Percentiles rank a stretch among this genome's conserved stretches.
Conservation (phyloP, 2,329 filamentous ascomycete genomes). For the Alternaria sp. region DNA sequence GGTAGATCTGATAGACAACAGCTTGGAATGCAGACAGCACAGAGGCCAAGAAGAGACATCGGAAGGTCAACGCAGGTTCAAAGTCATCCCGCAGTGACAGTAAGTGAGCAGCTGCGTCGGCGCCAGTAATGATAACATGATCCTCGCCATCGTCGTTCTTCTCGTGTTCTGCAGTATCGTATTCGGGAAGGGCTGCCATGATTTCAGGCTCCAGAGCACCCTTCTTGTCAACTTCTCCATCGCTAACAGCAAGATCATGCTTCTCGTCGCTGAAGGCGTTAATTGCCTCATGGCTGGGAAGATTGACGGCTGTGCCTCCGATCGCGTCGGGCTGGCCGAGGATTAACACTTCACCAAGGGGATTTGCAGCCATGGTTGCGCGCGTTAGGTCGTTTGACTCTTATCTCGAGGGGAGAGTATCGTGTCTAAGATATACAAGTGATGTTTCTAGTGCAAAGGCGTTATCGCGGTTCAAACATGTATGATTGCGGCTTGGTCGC, state of each 20-base stretch:
- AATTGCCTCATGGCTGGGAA: slow-evolving; percentile 22
- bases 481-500: slow-evolving; percentile 8
- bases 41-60: slow-evolving; percentile 22
- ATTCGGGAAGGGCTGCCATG: slow-evolving; percentile 18
- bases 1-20: slow-evolving; percentile 28
- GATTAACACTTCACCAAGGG: slow-evolving; percentile 22
- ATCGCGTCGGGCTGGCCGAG: slow-evolving; percentile 18
- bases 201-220: slow-evolving; percentile 22
- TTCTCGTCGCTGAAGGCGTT: slow-evolving; percentile 25
- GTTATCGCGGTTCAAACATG: slow-evolving; percentile 9
- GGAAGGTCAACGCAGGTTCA: slow-evolving; percentile 22
- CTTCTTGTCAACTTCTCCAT: slow-evolving; percentile 18
- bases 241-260: slow-evolving; percentile 13
- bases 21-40: slow-evolving; percentile 25
- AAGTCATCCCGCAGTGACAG: slow-evolving; percentile 26
- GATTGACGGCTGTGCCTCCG: slow-evolving; percentile 21
- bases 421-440: slow-evolving; percentile 1
- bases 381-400: neutral
- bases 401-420: neutral
- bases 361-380: slow-evolving; percentile 24
- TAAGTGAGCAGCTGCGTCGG: slow-evolving; percentile 27
- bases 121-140: slow-evolving; percentile 24
- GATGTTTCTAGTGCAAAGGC: slow-evolving; percentile 6
- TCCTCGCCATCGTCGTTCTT: slow-evolving; percentile 8
- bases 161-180: slow-evolving; percentile 16